phyloP scores from a whole-genome alignment of 2,329 filamentous ascomycete species.

The Colletotrichum lini region DNA sequence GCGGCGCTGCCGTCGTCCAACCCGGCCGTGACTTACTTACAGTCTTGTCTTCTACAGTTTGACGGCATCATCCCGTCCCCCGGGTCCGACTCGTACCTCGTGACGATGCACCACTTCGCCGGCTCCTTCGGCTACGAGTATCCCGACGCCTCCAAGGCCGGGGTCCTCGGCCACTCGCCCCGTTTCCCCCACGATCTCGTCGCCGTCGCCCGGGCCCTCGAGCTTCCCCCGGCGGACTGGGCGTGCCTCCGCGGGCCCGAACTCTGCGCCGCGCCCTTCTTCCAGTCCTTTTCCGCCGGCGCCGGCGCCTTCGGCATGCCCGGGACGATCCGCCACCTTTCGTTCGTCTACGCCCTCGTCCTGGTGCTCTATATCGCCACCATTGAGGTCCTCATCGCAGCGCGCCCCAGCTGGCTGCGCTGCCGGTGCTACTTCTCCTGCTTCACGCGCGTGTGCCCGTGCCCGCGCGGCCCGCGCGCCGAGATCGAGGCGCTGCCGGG shows the following conservation, averaged over 20 bases:
- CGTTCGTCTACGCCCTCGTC: conserved; percentile 4
- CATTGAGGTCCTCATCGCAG: conserved; percentile 19
- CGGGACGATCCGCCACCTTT: neutral
- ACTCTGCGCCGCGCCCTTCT: conserved; percentile 37
- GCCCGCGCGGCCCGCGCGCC: conserved; percentile 37
- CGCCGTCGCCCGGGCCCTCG: conserved; percentile 28
- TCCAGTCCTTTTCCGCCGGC: conserved; percentile 20
- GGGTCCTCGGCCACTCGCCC: conserved; percentile 17
- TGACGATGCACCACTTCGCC: conserved; percentile 39
- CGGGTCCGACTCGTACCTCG: conserved; percentile 25
- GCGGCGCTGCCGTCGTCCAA: neutral
- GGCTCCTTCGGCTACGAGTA: conserved; percentile 39
- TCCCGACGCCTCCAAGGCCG: conserved; percentile 23
- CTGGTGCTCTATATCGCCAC: neutral
- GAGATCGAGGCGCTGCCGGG: conserved; percentile 37
- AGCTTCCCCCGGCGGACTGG: conserved; percentile 28
- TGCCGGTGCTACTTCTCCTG: conserved; percentile 37
- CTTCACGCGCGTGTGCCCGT: conserved; percentile 39
- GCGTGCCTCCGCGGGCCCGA: conserved; percentile 28
- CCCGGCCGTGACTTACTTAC: neutral
- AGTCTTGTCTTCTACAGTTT: conserved; percentile 9
- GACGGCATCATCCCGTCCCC: conserved; percentile 33
- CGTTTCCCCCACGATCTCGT: conserved; percentile 32
- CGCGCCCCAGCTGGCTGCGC: conserved; percentile 33
- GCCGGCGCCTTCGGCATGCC: neutral